A percentile compares a stretch with the other conserved stretches of the same genome.
Evolutionary conservation across 805 yeast genomes (phyloP).

Genomic region (Candida tallmaniae): DNA sequence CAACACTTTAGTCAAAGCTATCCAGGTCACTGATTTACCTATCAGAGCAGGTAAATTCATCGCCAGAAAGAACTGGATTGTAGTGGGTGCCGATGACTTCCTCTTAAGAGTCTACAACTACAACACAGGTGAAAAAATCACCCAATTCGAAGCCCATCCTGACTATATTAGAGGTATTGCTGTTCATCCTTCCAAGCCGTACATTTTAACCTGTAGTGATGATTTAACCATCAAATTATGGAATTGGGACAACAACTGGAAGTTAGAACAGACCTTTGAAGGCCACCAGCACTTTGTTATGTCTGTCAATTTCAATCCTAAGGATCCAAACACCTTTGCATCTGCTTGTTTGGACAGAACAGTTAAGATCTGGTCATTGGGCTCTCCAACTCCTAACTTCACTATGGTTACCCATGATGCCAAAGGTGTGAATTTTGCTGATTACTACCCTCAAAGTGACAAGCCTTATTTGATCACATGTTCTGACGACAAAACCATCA

Average conservation of each 20-base stretch:
- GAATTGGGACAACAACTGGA: conserved; percentile 98
- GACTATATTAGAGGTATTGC: conserved; percentile 93
- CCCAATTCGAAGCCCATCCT: conserved; percentile 97
- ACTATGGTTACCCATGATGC: conserved; percentile 87
- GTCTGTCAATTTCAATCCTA: conserved; percentile 93
- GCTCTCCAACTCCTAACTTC: conserved; percentile 83
- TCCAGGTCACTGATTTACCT: conserved; percentile 94
- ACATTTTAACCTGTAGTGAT: conserved; percentile 83
- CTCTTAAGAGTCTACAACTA: conserved; percentile 90
- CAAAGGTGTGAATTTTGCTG: conserved; percentile 93
- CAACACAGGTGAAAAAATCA: conserved; percentile 90
- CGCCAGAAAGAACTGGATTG: conserved; percentile 95
- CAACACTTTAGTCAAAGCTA: conserved; percentile 72
- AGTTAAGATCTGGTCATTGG: conserved; percentile 94
- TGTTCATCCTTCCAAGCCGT: conserved; percentile 91
- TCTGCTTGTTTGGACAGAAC: conserved; percentile 95
- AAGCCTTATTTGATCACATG: conserved; percentile 93
- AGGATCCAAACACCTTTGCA: conserved; percentile 96
- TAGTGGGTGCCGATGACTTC: conserved; percentile 95
- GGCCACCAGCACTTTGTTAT: conserved; percentile 96
- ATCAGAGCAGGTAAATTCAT: conserved; percentile 93
- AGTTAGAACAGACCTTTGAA: conserved; percentile 81
- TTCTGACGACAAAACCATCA: conserved; percentile 85
- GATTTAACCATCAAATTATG: conserved; percentile 89
- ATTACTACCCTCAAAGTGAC: conserved; percentile 95